A percentile compares a stretch with the other conserved stretches of the same genome.
These are phyloP conservation scores for Tremellales sp. DNA, from an alignment of 1,284 basidiomycete genomes.

Conservation along the genomic window DNA sequence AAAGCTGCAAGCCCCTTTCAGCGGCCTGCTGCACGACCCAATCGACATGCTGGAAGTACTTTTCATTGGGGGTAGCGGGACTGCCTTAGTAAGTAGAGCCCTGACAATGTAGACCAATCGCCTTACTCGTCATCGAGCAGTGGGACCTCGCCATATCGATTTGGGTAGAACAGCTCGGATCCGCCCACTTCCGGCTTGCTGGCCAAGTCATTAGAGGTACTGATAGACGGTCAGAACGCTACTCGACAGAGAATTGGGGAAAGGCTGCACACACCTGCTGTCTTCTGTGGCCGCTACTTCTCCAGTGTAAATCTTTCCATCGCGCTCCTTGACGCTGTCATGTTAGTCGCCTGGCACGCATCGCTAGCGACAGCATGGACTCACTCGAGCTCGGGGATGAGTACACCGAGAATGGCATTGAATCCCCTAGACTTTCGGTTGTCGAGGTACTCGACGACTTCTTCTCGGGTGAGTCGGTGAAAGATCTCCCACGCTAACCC, in stretches of 20 bases:
- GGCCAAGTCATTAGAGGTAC: too few species aligned
- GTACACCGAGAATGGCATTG: conserved; percentile 2
- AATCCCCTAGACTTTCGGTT: conserved; percentile 1
- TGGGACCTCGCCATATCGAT: conserved; percentile 7
- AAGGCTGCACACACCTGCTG: too few species aligned
- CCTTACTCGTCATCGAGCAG: conserved; percentile 8
- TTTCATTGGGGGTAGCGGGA: conserved; percentile 3
- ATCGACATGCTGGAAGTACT: conserved; percentile 10
- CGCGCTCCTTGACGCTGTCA: background rate
- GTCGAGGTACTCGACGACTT: conserved; percentile 4
- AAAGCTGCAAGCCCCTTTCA: background rate
- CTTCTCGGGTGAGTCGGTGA: conserved; percentile 6
- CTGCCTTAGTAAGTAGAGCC: background rate
- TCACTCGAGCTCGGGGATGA: conserved; percentile 5
- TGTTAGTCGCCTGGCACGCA: background rate
- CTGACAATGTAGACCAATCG: background rate
- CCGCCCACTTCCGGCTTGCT: background rate
- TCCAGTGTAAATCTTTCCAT: background rate
- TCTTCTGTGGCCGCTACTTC: background rate
- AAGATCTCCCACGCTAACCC: conserved; percentile 7
- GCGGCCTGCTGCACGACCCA: conserved; percentile 3
- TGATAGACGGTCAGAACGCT: too few species aligned
- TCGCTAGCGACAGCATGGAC: too few species aligned
- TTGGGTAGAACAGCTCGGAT: conserved; percentile 4
- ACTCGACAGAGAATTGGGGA: too few species aligned